These are phyloP conservation scores for Calonectria henricotiae DNA, from an alignment of 2,329 filamentous ascomycete species.

Conservation along the genomic window DNA sequence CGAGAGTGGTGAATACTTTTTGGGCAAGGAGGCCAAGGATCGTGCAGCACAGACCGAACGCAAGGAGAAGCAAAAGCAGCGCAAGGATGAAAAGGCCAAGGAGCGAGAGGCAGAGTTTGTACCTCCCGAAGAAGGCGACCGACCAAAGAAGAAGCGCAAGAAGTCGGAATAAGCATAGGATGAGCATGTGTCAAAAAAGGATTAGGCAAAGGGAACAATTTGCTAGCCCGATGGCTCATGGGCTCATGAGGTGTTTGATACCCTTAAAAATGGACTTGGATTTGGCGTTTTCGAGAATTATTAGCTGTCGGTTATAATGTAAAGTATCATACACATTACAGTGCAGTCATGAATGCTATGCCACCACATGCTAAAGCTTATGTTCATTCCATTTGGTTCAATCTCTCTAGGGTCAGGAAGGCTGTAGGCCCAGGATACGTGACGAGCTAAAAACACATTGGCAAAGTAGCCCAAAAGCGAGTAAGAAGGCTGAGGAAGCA, in stretches of 20 bases:
- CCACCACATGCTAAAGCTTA: background rate
- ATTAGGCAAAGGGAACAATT: constrained; percentile 45
- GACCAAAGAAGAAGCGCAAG: constrained; percentile 77
- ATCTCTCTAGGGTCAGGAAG: background rate
- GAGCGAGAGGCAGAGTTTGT: constrained; percentile 90
- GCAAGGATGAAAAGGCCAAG: constrained; percentile 90
- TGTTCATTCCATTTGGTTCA: too few relatives aligned
- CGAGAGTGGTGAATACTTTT: constrained; percentile 97
- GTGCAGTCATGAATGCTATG: constrained; percentile 9
- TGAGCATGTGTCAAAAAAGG: constrained; percentile 37
- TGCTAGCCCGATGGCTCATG: constrained; percentile 38
- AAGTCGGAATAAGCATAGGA: constrained; percentile 61
- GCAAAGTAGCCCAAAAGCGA: too few relatives aligned
- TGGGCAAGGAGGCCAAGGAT: constrained; percentile 94
- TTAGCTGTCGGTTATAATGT: constrained; percentile 27
- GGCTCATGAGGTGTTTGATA: constrained; percentile 53
- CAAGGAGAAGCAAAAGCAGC: constrained; percentile 87
- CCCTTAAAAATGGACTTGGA: constrained; percentile 47
- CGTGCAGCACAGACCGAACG: constrained; percentile 84
- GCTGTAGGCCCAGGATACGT: too few relatives aligned
- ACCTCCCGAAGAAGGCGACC: constrained; percentile 83
- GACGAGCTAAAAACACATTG: too few relatives aligned
- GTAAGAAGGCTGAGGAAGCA: too few relatives aligned
- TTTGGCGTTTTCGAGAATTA: constrained; percentile 47
- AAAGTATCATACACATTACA: constrained; percentile 2